Base-by-base conservation (phyloP, 2,329 filamentous ascomycete genomes). In the Alternaria conjuncta region DNA sequence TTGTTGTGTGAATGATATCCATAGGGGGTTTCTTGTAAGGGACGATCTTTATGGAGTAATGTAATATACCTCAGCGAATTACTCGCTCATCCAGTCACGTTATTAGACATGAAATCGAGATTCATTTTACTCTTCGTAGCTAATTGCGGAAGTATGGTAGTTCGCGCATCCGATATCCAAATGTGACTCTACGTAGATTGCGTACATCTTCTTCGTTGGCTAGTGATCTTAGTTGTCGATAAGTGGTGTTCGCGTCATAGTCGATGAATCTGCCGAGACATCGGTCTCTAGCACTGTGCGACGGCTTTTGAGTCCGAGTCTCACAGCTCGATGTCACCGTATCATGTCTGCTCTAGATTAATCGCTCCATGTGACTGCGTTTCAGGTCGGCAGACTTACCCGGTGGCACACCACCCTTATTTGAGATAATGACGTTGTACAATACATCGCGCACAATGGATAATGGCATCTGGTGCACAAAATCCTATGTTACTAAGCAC, bases 31-130 rank as follows among this genome's bases (percentile, higher is more conserved):
- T 18, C 15, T 21, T 50, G n/a, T 26, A 20, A n/a, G 12, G 15
- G 28, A 63, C 50, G 56, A 63, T 63, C 55, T n/a, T 62, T 59
- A 55, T 36, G 47, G 12, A 21, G 25, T 58, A 61, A 61, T 61
- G 25, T 61, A 64, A 61, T 61, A 54, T 58, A 45, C 46, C 23
- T 53, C 9, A 21, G 30, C 30, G 41, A 53, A 36, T 23, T 2
- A 53, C n/a, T 25, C 13, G 49, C 49, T 53, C 30, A 41, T 21
- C 49, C 18, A 53, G 49, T 53, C 20, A 53, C 49, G 20, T 53
- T 36, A 23, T 53, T 41, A 53, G 30, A 36, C 30, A 53, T 41
- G 49, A 53, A 36, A 36, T 41, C 21, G 49, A 53, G 21, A 36
- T 41, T 9, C 3, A 23, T 23, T 10, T 25, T 53, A 32, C 12